Evolutionary conservation across 352 stramenopile genomes (phyloP).

Genomic region (Paralagenidium karlingii): DNA sequence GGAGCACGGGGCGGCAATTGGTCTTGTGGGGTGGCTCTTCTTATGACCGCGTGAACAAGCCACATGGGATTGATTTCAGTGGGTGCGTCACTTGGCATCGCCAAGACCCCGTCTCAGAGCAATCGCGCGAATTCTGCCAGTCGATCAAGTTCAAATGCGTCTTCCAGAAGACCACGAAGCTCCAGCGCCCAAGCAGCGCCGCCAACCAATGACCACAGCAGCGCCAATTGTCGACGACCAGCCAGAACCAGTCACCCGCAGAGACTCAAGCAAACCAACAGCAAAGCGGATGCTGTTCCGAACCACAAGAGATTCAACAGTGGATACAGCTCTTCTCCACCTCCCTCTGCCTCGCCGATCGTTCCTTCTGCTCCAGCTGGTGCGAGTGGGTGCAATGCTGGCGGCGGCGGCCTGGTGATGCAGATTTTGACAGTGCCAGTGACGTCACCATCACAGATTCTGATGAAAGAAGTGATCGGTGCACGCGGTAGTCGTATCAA

Average conservation of each 20-base stretch:
- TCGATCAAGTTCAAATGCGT: too few relatives aligned
- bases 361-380: neutral
- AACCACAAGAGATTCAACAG: neutral
- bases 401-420: constrained; percentile 6
- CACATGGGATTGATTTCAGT: constrained; percentile 77
- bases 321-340: neutral
- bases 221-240: neutral
- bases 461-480: constrained; percentile 38
- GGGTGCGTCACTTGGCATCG: constrained; percentile 60
- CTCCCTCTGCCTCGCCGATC: constrained; percentile 1
- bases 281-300: neutral
- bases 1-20: too few relatives aligned
- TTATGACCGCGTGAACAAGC: too few relatives aligned
- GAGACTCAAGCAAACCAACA: constrained; percentile 6
- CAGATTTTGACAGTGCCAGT: constrained; percentile 26
- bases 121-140: too few relatives aligned
- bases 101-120: constrained; percentile 12
- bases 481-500: constrained; percentile 31
- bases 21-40: too few relatives aligned
- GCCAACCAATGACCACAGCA: neutral
- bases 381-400: neutral
- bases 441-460: constrained; percentile 16
- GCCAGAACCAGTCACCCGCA: neutral
- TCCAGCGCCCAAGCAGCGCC: neutral
- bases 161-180: too few relatives aligned